A percentile compares a stretch with the other conserved stretches of the same genome.
Conservation (phyloP, 192 early-diverging fungal genomes). For the Backusella tarrabulga region DNA sequence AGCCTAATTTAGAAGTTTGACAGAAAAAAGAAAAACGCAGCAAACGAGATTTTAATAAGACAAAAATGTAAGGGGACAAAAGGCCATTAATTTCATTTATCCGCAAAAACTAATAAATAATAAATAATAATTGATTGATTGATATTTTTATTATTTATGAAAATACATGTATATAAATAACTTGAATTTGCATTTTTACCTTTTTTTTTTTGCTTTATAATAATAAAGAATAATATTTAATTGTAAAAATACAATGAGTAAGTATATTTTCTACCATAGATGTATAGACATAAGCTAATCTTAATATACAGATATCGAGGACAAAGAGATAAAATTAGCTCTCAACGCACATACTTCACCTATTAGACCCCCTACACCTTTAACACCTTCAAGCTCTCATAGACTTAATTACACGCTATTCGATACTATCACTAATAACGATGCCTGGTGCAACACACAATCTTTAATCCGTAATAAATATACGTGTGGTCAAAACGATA, state of each 20-base stretch:
- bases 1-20: constrained; percentile 4
- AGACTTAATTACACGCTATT: not conserved
- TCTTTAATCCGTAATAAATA: not conserved
- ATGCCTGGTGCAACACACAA: not conserved
- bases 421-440: not conserved
- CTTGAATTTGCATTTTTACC: not conserved
- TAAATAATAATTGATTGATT: not conserved
- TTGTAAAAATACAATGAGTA: not conserved
- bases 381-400: constrained; percentile 1
- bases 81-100: constrained; percentile 1
- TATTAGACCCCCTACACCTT: not conserved
- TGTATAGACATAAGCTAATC: not conserved
- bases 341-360: not conserved
- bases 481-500: not conserved
- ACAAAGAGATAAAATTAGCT: not conserved
- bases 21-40: not conserved
- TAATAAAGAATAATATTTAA: not conserved
- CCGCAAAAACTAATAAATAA: not conserved
- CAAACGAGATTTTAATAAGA: not conserved
- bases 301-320: not conserved
- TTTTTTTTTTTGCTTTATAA: not conserved
- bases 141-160: not conserved
- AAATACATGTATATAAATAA: not conserved
- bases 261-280: not conserved
- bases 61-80: constrained; percentile 5